Conservation (phyloP, 345 rosid species). For the Eucalyptus tenuipes region DNA sequence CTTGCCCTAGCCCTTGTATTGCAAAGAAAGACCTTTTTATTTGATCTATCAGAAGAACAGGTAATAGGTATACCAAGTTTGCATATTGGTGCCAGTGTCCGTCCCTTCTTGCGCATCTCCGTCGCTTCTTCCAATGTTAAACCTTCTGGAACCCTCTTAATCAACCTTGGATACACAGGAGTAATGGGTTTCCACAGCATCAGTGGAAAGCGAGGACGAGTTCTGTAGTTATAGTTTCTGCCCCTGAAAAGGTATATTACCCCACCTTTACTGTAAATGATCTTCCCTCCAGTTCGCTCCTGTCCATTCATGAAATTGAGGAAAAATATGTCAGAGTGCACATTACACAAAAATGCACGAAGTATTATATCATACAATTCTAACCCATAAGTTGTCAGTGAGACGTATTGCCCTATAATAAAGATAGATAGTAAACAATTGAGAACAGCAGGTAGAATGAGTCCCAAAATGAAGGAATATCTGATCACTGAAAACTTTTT, state of each 20-base stretch:
- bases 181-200: slow-evolving; percentile 90
- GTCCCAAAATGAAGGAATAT: neutral
- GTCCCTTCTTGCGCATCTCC: slow-evolving; percentile 78
- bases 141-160: slow-evolving; percentile 62
- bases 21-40: neutral
- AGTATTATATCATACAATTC: neutral
- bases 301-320: slow-evolving; percentile 11
- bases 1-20: neutral
- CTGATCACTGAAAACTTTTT: neutral
- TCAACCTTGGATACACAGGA: slow-evolving; percentile 73
- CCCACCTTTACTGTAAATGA: slow-evolving; percentile 70
- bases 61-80: slow-evolving; percentile 44
- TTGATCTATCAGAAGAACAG: neutral
- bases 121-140: slow-evolving; percentile 52
- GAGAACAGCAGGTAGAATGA: neutral
- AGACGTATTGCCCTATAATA: neutral
- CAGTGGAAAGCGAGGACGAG: slow-evolving; percentile 74
- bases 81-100: slow-evolving; percentile 62
- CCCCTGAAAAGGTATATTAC: slow-evolving; percentile 76
- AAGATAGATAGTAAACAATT: neutral
- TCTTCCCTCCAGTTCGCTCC: slow-evolving; percentile 90
- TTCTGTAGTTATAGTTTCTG: slow-evolving; percentile 79
- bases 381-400: neutral
- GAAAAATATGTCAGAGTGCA: neutral
- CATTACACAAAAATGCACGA: neutral